Base-by-base conservation (phyloP, 1,284 basidiomycete genomes). In the Ceratobasidium sp. region DNA sequence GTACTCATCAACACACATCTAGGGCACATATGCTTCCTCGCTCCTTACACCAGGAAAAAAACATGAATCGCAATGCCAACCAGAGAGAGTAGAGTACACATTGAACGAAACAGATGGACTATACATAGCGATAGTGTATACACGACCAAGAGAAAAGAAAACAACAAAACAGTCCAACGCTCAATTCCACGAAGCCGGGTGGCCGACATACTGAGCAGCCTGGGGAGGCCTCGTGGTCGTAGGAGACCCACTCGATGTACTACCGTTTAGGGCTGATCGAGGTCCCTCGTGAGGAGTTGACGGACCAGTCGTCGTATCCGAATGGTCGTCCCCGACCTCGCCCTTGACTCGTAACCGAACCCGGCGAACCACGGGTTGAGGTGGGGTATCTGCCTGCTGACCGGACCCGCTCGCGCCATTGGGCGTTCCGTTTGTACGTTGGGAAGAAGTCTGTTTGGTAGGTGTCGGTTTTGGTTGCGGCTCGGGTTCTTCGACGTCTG, bases 311-410 rank as follows among this genome's bases (percentile, higher is more conserved):
- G 71, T 50, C 42, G 71, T 42, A 40, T 73, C 70, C 9, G 70
- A 73, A 4, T n/a, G 23, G 2, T 64, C 70, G 42, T 73, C 59
- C 13, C 56, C 56, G 2, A 54, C 48, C 17, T 59, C 56, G 20
- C 70, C 70, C 40, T 73, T 73, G 70, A 73, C 54, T 15, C 70
- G 46, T 33, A 65, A 56, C n/a, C 48, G 62, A 2, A 75, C 71
- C 33, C 71, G 56, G 40, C 59, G 71, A 42, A 52, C 65, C n/a
- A 50, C 52, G 26, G 54, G 64, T 61, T 64, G 77, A 42, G 65
- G 40, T 50, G 65, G 66, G 10, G 52, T 70, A 46, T 44, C 77
- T 73, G 73, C 28, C 26, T 57, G 52, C 17, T 42, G 38, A 33
- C 67, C 44, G 76, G 77, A 50, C 59, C 66, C 33, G 68, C 23